Evolutionary conservation across 441 rosid species (phyloP), one percentile per base, ranked within the genome.

Genomic region (Pelargonium australe): DNA sequence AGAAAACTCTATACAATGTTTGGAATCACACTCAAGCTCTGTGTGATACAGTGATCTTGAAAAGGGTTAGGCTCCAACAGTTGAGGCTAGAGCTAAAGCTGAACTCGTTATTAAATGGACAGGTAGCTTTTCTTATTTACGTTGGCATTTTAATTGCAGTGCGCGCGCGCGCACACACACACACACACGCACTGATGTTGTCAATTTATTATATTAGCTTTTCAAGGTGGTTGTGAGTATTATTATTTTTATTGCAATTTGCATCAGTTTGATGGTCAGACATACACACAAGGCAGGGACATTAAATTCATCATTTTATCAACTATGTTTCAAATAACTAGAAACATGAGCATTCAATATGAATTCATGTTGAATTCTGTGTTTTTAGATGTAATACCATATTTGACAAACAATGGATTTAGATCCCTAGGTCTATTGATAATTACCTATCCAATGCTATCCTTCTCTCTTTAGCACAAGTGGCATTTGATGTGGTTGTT

Each of bases 21-120:
- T 95, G 90, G 97, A 80, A 79, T 23, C 75, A 81, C 40, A 89
- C 86, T 64, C 78, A 83, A 77, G 80, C 77, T 58, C 82, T 92
- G 68, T 82, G 89, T 84, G 91, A 85, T 76, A 83, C 89, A 62
- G 87, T 95, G 66, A 82, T 80, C 68, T 79, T 79, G 76, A 90
- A 89, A 81, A 85, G 86, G 76, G 86, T 83, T 74, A 73, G 76
- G 74, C 82, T 95, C 63, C 95, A 89, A 73, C 87, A 80, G 84
- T 80, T 85, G 77, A 84, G 77, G 79, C 82, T 83, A 76, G 91
- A 89, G 83, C 85, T 90, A 65, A 89, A 87, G 84, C 85, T 95
- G 75, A 85, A 79, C 76, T 75, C 85, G 31, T 68, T 92, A 73
- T 75, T 95, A 78, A 84, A 77, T 75, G 75, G 79, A 68, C 99